Base-by-base conservation (phyloP, 1,139 yeast species). In the Hyphopichia buzzinii region DNA sequence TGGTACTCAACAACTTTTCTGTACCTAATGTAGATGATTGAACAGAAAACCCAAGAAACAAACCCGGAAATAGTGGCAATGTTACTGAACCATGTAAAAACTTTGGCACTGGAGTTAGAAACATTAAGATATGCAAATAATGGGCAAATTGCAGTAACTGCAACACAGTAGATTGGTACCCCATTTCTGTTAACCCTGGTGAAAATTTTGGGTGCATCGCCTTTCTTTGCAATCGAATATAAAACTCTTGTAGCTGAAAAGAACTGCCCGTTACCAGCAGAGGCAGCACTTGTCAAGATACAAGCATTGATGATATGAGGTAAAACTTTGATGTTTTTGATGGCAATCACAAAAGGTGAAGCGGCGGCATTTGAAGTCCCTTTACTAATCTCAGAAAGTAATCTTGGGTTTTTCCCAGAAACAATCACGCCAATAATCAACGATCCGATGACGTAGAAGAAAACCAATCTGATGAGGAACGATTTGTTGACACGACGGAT, bases 101-200 rank as follows among this genome's bases (percentile, higher is more conserved):
- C 68, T 5, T 39, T 39, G 3, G 69, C 59, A 1, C 64, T 59
- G 27, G 59, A 57, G 2, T 62, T 50, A n/a, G 67, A 59, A 15
- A 56, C 62, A 39, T 63, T 64, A 46, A 70, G 48, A 42, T 57
- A 71, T 0, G 74, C 69, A 42, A 75, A 46, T 26, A 60, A 54
- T 8, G 68, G 62, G 46, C 70, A 71, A 46, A 54, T 62, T 43
- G 51, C 64, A 26, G 64, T 52, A 34, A 68, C 53, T 10, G 64
- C 50, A 38, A 81, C 67, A 30, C 79, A 74, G 19, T 29, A 29
- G 32, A 34, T 16, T 27, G 89, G 90, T 41, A 80, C 79, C 41
- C 72, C 72, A 42, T 60, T 62, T 11, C 42, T 49, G 37, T 59
- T 50, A 43, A 68, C 62, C 34, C 52, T 59, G 34, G 64, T 51